Percentiles rank a stretch among this genome's conserved stretches.
phyloP scores from a whole-genome alignment of 2,329 filamentous ascomycete species.

The Fusarium dlaminii region DNA sequence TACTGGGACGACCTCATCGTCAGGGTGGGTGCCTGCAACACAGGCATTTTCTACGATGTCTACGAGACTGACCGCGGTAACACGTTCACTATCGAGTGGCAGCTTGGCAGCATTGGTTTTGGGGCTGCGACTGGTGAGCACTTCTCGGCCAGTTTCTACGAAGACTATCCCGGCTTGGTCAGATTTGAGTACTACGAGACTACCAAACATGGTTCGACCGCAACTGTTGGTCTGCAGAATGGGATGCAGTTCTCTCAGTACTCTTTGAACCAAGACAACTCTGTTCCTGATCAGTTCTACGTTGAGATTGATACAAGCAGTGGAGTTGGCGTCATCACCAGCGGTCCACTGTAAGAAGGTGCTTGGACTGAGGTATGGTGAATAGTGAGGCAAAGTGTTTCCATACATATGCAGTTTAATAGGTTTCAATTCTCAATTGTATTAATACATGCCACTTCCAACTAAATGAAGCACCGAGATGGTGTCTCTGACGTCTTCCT shows the following conservation, averaged over 20 bases:
- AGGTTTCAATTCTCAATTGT: no score
- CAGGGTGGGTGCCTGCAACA: accelerated
- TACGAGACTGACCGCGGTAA: not conserved
- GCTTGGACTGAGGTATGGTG: not conserved
- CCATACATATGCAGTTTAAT: not conserved
- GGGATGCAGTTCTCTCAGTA: accelerated
- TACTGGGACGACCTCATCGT: not conserved
- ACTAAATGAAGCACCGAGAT: not conserved
- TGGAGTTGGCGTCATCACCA: not conserved
- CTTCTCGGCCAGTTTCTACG: not conserved
- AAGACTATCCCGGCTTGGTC: not conserved
- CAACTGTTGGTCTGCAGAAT: not conserved
- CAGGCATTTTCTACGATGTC: not conserved
- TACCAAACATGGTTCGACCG: not conserved
- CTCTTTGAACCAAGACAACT: not conserved
- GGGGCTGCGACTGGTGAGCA: not conserved
- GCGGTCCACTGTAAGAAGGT: not conserved
- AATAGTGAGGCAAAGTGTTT: not conserved
- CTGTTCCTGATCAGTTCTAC: not conserved
- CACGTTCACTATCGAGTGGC: not conserved
- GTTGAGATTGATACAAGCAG: not conserved
- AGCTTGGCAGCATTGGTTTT: not conserved
- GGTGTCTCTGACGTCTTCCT: not conserved
- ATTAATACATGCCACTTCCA: not conserved
- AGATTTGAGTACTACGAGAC: not conserved